Evolutionary conservation across 1,284 basidiomycete genomes (phyloP), one percentile per base, ranked within the genome.

Genomic region (Leccinum griseonigrum): DNA sequence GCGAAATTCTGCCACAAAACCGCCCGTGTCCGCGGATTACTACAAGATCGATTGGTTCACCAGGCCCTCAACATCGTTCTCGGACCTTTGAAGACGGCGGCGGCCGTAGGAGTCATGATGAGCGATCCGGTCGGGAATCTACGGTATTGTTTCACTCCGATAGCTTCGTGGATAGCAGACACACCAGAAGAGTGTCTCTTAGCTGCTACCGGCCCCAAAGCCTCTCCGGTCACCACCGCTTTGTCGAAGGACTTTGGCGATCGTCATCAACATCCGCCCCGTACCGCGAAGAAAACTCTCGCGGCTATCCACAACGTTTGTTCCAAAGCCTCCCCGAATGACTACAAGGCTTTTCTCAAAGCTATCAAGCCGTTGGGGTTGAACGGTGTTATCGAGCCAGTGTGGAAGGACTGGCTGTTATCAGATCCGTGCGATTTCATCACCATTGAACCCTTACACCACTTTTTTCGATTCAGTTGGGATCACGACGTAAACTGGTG

Each of bases 321-420:
- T 18, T 31, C 60, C 13, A 48, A 55, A n/a, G 18, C 32, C 34
- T 26, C 31, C 2, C 40, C 57, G 10, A 40, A 32, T 16, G 56
- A 61, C 29, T 58, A 54, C 55, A 56, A 58, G 56, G 40, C 53
- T 13, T 62, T 53, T 14, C 26, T 63, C 14, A 57, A 54, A 31
- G 48, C 34, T 14, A 28, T 43, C 11, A 54, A 52, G 34, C 60
- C 60, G 14, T 38, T 63, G 13, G 29, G 26, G 3, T 50, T 50
- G 16, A 65, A 65, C 31, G 59, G 63, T 4, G 56, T 65, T 14
- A 31, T 34, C 9, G 14, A 65, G 6, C 60, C 64, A 8, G 57
- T 66, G 16, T 65, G 64, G 60, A 36, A 46, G 9, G 54, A 63
- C 29, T 65, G 64, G 64, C 10, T n/a, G 5, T 22, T 63, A 36